Evolutionary conservation across 805 yeast genomes (phyloP), one percentile per base, ranked within the genome.

Genomic region (Candida silvicultrix): DNA sequence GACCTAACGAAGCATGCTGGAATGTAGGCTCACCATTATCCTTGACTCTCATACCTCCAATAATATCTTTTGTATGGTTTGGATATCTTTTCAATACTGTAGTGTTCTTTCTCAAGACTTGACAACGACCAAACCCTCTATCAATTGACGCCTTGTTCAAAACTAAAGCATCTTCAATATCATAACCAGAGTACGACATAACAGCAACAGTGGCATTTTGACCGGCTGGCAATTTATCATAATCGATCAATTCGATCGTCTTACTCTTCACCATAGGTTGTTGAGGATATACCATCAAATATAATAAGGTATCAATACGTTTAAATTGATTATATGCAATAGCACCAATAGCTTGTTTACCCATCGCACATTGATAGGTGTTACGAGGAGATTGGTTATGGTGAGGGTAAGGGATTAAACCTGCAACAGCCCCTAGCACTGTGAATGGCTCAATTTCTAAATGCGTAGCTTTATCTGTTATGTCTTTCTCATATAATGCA

Each of bases 341-440:
- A 2, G 98, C 98, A 56, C 99, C 99, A 66, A 94, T 92, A n/a
- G 99, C 99, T 71, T 94, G 99, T 69, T 89, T 89, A 81, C 96
- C 96, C 96, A 87, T 87, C 62, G 95, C 96, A 75, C 95, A 87
- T 67, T 87, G 96, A 68, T 87, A 87, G 5, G 95, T 87, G 67
- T 87, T 87, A 74, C 96, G 80, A 39, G 96, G 96, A 5, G 95
- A 85, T 68, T 87, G 96, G 68, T 87, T 87, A 64, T 87, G 96
- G 62, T 87, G 95, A 40, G 96, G 96, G 60, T 88, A 87, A 18
- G 96, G 96, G 72, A 87, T 87, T 56, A 87, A 73, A 23, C 96
- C 95, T 0, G 96, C 96, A 45, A 88, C 96, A 0, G 96, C 96
- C 47, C 96, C 97, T 29, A 89, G 69, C 3, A 89, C 84, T 0